Percentiles rank a stretch among this genome's conserved stretches.
phyloP scores from a whole-genome alignment of 116 monocot genomes.

The Cymodocea nodosa region DNA sequence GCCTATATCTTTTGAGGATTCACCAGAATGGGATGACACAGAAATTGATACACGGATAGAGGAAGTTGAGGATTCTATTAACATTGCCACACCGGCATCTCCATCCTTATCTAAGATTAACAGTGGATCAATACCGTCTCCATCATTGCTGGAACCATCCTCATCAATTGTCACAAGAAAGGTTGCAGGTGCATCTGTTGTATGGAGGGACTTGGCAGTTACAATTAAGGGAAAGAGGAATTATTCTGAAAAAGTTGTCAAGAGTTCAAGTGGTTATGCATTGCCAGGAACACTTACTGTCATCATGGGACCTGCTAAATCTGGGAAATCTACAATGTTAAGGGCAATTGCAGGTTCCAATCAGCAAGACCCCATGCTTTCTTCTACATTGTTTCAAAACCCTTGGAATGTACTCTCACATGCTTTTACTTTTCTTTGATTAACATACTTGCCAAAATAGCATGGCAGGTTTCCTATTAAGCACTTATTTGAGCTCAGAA shows the following conservation, averaged over 20 bases:
- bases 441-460: not conserved
- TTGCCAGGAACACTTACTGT: conserved; percentile 92
- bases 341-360: conserved; percentile 71
- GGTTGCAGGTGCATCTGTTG: conserved; percentile 74
- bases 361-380: not conserved
- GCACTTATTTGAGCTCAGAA: not conserved
- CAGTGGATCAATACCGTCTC: conserved; percentile 50
- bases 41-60: conserved; percentile 51
- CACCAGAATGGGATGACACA: conserved; percentile 93
- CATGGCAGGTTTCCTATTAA: not conserved
- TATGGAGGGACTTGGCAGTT: conserved; percentile 86
- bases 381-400: not conserved
- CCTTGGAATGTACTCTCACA: not conserved
- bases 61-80: conserved; percentile 51
- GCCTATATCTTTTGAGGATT: conserved; percentile 92
- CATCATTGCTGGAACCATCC: conserved; percentile 35
- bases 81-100: conserved; percentile 47
- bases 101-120: conserved; percentile 59
- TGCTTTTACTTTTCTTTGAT: too few relatives aligned
- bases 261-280: conserved; percentile 90
- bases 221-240: conserved; percentile 57
- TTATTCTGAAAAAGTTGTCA: conserved; percentile 71
- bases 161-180: conserved; percentile 41
- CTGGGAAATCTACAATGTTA: conserved; percentile 89
- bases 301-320: conserved; percentile 96